Conservation (phyloP, 371 early-diverging fungal genomes). For the Apophysomyces ossiformis region DNA sequence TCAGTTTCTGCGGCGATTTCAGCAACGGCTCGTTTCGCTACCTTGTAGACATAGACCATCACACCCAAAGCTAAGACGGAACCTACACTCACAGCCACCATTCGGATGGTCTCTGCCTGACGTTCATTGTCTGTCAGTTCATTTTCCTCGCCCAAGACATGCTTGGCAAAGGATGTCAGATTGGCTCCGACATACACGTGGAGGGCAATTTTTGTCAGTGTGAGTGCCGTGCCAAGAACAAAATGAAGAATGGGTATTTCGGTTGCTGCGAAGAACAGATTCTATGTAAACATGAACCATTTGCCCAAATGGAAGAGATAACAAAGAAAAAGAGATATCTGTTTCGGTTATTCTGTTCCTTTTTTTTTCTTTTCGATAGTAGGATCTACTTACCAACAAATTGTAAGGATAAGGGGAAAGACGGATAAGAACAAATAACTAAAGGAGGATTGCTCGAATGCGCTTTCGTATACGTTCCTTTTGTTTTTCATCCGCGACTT, state of each 20-base stretch:
- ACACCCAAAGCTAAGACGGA: constrained; percentile 58
- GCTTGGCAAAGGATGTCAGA: constrained; percentile 59
- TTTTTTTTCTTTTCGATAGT: too few relatives aligned
- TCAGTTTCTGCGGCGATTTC: constrained; percentile 35
- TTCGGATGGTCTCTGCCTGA: constrained; percentile 37
- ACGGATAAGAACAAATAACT: constrained; percentile 71
- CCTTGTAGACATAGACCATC: constrained; percentile 60
- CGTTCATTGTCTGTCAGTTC: constrained; percentile 44
- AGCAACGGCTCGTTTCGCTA: constrained; percentile 55
- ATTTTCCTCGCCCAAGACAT: constrained; percentile 50
- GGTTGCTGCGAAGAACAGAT: constrained; percentile 69
- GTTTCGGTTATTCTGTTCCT: too few relatives aligned
- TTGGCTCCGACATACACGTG: constrained; percentile 81
- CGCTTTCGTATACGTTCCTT: not conserved
- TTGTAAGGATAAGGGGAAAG: constrained; percentile 82
- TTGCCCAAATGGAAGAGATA: too few relatives aligned
- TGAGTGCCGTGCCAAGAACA: constrained; percentile 65
- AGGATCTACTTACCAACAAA: constrained; percentile 45
- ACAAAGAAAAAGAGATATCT: too few relatives aligned
- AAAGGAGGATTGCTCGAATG: not conserved
- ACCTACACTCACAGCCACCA: constrained; percentile 44
- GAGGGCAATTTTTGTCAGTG: constrained; percentile 65
- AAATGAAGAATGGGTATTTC: constrained; percentile 60
- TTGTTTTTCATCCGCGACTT: constrained; percentile 10
- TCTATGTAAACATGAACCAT: constrained; percentile 25